These are phyloP conservation scores for Aspergillus vadensis DNA, from an alignment of 2,329 filamentous ascomycete species.

Conservation along the genomic window DNA sequence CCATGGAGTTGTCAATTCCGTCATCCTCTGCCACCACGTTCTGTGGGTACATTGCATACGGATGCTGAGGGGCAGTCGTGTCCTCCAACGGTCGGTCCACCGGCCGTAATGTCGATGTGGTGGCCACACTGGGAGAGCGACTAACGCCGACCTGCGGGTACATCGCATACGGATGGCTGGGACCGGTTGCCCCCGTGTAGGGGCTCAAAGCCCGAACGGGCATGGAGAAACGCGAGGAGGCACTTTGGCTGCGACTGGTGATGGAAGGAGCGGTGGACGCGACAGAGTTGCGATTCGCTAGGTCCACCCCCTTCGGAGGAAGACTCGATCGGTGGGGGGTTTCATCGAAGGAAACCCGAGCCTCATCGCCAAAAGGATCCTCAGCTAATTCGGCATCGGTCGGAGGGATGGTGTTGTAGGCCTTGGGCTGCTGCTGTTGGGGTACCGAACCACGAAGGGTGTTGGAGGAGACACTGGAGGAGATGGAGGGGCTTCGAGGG, in stretches of 20 bases:
- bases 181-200: slow-evolving; percentile 69
- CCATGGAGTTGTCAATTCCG: slow-evolving; percentile 44
- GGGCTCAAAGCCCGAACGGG: slow-evolving; percentile 59
- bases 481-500: slow-evolving; percentile 32
- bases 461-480: slow-evolving; percentile 37
- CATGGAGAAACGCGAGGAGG: slow-evolving; percentile 49
- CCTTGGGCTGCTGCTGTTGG: slow-evolving; percentile 27
- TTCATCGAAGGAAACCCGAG: slow-evolving; percentile 36
- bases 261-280: slow-evolving; percentile 37
- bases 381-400: slow-evolving; percentile 29
- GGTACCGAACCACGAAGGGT: slow-evolving; percentile 33
- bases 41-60: slow-evolving; percentile 84
- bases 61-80: slow-evolving; percentile 72
- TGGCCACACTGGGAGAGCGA: slow-evolving; percentile 67
- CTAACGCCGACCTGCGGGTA: slow-evolving; percentile 69
- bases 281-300: slow-evolving; percentile 36
- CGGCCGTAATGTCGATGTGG: slow-evolving; percentile 66
- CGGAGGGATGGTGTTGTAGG: slow-evolving; percentile 22
- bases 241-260: slow-evolving; percentile 45
- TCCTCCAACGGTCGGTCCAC: slow-evolving; percentile 62
- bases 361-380: slow-evolving; percentile 41
- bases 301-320: slow-evolving; percentile 36
- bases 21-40: slow-evolving; percentile 66
- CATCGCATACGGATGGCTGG: slow-evolving; percentile 82
- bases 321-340: slow-evolving; percentile 36